These are phyloP conservation scores for Fusarium nygamai DNA, from an alignment of 2,329 filamentous ascomycete species.

Conservation along the genomic window DNA sequence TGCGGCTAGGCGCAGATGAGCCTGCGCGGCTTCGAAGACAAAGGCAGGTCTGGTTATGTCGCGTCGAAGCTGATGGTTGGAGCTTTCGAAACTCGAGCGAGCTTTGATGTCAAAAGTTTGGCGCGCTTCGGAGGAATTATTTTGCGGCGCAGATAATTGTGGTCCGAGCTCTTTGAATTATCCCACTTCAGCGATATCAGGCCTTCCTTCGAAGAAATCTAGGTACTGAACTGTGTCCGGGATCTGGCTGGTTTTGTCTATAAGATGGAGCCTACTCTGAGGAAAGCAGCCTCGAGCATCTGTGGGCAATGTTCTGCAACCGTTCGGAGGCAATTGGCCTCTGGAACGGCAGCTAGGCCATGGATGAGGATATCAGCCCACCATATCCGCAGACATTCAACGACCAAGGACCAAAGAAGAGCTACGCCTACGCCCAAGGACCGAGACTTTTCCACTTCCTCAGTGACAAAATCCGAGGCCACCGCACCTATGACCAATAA, in stretches of 20 bases:
- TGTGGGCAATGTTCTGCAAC: conserved; percentile 54
- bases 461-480: conserved; percentile 42
- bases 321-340: conserved; percentile 45
- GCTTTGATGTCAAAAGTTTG: conserved; percentile 48
- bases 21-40: conserved; percentile 57
- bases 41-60: conserved; percentile 42
- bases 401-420: conserved; percentile 38
- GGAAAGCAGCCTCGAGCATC: conserved; percentile 51
- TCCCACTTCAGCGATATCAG: conserved; percentile 40
- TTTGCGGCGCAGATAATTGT: conserved; percentile 46
- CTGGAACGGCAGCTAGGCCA: conserved; percentile 34
- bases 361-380: conserved; percentile 45
- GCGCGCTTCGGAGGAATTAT: conserved; percentile 47
- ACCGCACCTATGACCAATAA: conserved; percentile 41
- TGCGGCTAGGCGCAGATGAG: conserved; percentile 59
- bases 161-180: conserved; percentile 47
- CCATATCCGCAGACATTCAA: conserved; percentile 45
- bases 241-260: conserved; percentile 1
- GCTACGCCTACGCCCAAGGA: conserved; percentile 11
- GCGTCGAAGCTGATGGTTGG: conserved; percentile 40
- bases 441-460: conserved; percentile 47
- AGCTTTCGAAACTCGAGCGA: conserved; percentile 38
- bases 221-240: conserved; percentile 13
- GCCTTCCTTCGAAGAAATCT: conserved; percentile 25
- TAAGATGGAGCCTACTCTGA: conserved; percentile 54